Evolutionary conservation across 768 basidiomycete genomes (phyloP).

Genomic region (Rickenella mellea): DNA sequence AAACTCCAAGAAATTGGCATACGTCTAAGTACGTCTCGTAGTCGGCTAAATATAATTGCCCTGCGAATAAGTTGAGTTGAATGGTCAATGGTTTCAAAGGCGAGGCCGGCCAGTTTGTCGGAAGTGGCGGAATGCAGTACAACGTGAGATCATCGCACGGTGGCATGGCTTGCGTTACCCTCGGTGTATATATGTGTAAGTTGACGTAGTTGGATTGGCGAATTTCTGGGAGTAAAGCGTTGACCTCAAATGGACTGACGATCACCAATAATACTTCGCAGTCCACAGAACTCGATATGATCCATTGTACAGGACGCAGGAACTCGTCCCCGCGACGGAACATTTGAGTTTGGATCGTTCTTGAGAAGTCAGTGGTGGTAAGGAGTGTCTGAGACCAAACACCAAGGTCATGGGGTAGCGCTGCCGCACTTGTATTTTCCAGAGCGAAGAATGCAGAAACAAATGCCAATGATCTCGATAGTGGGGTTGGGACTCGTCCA

Average conservation of each 20-base stretch:
- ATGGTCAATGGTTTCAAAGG: not conserved
- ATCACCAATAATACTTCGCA: slow-evolving; percentile 2
- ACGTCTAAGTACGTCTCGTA: slow-evolving; percentile 2
- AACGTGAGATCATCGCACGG: slow-evolving; percentile 10
- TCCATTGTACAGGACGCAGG: slow-evolving; percentile 11
- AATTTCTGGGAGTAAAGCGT: slow-evolving; percentile 8
- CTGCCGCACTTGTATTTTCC: too few species aligned
- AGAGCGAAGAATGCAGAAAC: not conserved
- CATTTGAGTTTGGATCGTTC: not conserved
- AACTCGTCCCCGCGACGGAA: not conserved
- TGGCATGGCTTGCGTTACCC: not conserved
- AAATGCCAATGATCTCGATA: not conserved
- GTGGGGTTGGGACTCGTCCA: not conserved
- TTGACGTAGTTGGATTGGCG: slow-evolving; percentile 1
- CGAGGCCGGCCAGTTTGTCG: not conserved
- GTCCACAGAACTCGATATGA: not conserved
- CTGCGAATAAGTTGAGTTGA: slow-evolving; percentile 8
- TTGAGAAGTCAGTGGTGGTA: slow-evolving; percentile 4
- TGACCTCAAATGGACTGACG: slow-evolving; percentile 11
- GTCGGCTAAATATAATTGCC: slow-evolving; percentile 5
- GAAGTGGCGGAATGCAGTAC: slow-evolving; percentile 4
- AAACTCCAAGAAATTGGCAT: slow-evolving; percentile 11
- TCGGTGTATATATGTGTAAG: slow-evolving; percentile 3
- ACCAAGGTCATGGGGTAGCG: too few species aligned
- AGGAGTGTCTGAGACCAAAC: not conserved